Evolutionary conservation across 2,329 filamentous ascomycete genomes (phyloP).

Genomic region (Trichoderma endophyticum): DNA sequence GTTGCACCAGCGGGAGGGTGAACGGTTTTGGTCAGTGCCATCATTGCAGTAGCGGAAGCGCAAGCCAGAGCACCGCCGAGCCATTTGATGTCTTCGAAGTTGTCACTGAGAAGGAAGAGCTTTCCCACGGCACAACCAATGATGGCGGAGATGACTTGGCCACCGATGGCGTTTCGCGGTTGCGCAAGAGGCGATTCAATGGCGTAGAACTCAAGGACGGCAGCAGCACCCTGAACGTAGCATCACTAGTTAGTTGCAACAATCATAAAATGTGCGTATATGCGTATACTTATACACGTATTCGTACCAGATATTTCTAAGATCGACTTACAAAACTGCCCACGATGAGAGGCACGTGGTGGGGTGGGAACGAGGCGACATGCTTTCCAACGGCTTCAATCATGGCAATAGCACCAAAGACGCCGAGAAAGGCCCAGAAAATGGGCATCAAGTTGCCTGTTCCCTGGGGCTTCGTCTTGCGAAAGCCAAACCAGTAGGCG

Average conservation of each 20-base stretch:
- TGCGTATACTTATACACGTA: neutral
- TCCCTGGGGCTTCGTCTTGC: constrained; percentile 36
- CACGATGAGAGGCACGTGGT: constrained; percentile 59
- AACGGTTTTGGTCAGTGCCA: constrained; percentile 68
- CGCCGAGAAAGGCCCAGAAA: constrained; percentile 63
- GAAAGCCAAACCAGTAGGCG: constrained; percentile 66
- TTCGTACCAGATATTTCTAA: neutral
- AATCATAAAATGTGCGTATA: neutral
- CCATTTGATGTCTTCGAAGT: constrained; percentile 55
- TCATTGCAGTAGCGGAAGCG: constrained; percentile 58
- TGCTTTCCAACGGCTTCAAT: constrained; percentile 56
- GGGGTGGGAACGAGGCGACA: constrained; percentile 51
- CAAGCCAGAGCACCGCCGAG: constrained; percentile 64
- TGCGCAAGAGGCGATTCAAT: constrained; percentile 71
- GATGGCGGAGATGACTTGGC: constrained; percentile 62
- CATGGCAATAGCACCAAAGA: constrained; percentile 58
- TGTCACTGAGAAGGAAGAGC: constrained; percentile 54
- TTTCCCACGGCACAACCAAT: constrained; percentile 62
- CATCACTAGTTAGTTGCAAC: neutral
- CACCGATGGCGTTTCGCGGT: constrained; percentile 65
- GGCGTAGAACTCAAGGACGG: constrained; percentile 70
- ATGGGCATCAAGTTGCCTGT: constrained; percentile 58
- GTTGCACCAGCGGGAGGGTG: constrained; percentile 75
- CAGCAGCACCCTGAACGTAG: constrained; percentile 60
- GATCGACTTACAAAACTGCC: constrained; percentile 62